A percentile compares a stretch with the other conserved stretches of the same genome.
Evolutionary conservation across 306 rosid genomes (phyloP).

Genomic region (Dalbergia oliveri): DNA sequence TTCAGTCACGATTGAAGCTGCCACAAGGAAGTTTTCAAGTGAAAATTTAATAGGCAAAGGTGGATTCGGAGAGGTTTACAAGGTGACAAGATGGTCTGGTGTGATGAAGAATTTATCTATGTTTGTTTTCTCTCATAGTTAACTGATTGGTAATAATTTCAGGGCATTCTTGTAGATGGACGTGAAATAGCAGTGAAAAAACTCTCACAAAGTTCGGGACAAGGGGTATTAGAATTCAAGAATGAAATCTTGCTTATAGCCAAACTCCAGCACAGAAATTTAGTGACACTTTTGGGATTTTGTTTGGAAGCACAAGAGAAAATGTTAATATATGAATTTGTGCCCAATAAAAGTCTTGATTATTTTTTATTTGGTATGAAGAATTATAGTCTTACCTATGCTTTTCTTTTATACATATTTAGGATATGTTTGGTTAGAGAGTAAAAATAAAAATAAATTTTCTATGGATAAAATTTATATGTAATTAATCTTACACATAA

Average conservation of each 20-base stretch:
- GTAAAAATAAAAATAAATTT: too few relatives aligned
- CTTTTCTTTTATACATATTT: background rate
- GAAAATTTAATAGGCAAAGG: slow-evolving; percentile 56
- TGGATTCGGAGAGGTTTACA: slow-evolving; percentile 66
- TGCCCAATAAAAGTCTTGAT: slow-evolving; percentile 50
- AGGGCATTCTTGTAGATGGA: slow-evolving; percentile 40
- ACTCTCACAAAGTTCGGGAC: slow-evolving; percentile 40
- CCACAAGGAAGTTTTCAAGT: slow-evolving; percentile 57
- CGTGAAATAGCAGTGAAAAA: slow-evolving; percentile 46
- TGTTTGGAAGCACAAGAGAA: slow-evolving; percentile 47
- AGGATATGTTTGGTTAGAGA: too few relatives aligned
- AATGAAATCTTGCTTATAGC: slow-evolving; percentile 48
- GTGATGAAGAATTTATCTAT: background rate
- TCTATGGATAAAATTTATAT: too few relatives aligned
- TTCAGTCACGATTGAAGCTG: slow-evolving; percentile 54
- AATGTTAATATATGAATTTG: slow-evolving; percentile 48
- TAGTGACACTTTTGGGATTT: slow-evolving; percentile 49
- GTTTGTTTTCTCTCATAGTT: background rate
- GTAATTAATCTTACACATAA: too few relatives aligned
- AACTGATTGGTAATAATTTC: background rate
- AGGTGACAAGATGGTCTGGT: slow-evolving; percentile 43
- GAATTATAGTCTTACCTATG: background rate
- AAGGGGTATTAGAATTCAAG: slow-evolving; percentile 44
- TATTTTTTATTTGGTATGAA: slow-evolving; percentile 44
- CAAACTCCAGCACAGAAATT: slow-evolving; percentile 49